Percentiles rank a stretch among this genome's conserved stretches.
Conservation (phyloP, 768 basidiomycete species). For the Phylloporus arenicola region DNA sequence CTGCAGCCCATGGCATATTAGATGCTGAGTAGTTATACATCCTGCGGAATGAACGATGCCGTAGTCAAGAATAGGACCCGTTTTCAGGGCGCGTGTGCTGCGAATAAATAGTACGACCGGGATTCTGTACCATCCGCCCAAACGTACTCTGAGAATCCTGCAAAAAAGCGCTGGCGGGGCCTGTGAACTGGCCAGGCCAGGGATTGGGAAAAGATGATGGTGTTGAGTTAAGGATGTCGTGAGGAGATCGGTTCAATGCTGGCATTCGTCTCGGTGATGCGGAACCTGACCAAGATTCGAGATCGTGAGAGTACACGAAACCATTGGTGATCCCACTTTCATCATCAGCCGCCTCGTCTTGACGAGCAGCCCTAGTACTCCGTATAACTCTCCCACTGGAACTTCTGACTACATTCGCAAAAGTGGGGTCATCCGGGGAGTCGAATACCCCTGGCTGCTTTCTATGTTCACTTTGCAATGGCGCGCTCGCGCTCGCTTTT, state of each 20-base stretch:
- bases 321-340: slow-evolving; percentile 23
- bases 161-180: slow-evolving; percentile 47
- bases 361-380: slow-evolving; percentile 26
- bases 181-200: slow-evolving; percentile 39
- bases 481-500: slow-evolving; percentile 27
- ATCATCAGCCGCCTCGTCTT: slow-evolving; percentile 23
- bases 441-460: slow-evolving; percentile 16
- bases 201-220: slow-evolving; percentile 20
- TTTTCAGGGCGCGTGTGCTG: slow-evolving; percentile 39
- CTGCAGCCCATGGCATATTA: slow-evolving; percentile 13
- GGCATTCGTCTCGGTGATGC: slow-evolving; percentile 20
- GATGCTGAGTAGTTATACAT: slow-evolving; percentile 18
- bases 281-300: slow-evolving; percentile 24
- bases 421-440: slow-evolving; percentile 16
- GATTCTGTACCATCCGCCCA: slow-evolving; percentile 40
- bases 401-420: slow-evolving; percentile 22
- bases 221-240: slow-evolving; percentile 19
- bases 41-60: slow-evolving; percentile 7
- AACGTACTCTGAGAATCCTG: slow-evolving; percentile 40
- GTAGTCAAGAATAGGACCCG: slow-evolving; percentile 22
- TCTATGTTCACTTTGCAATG: slow-evolving; percentile 22
- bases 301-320: slow-evolving; percentile 12
- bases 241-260: slow-evolving; percentile 13
- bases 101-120: slow-evolving; percentile 62
- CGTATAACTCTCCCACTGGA: slow-evolving; percentile 27